Base-by-base conservation (phyloP, 345 rosid genomes). In the Sonneratia caseolaris region DNA sequence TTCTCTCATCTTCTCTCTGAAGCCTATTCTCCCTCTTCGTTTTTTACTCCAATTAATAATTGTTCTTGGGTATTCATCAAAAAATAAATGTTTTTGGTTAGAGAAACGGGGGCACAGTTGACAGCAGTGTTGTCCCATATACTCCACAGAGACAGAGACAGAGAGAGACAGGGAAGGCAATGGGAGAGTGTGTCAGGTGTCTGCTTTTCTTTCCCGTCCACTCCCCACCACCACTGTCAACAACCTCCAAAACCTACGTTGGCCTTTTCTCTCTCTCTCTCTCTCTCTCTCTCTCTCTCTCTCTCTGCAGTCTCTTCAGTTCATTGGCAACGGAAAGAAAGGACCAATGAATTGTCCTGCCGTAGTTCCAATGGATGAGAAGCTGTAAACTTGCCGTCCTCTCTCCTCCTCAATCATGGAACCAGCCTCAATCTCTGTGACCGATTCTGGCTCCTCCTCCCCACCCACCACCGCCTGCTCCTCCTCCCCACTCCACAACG, bases 361-460 rank as follows among this genome's bases (percentile, higher is more conserved):
- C 32, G 43, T 4, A 38, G 72, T 62, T 70, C 68, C 69, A 21
- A 61, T 59, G 68, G 10, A 48, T 47, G 68, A 59, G 59, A 12
- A 35, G 18, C 37, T n/a, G 38, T 53, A 53, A 21, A 18, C 59
- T n/a, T 53, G 3, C 22, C 5, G 8, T 4, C 4, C 59, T 4
- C 22, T 21, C 8, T 53, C 59, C 24, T 53, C 71, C 71, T 71
- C 62, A 64, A 73, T 68, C 71, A 87, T 86, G 88, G 88, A 91
- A 77, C 87, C 79, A 83, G 93, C 85, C 84, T 85, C 86, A 66
- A 81, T 86, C 82, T 85, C 81, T 45, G 65, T 84, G 71, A 76
- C 82, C 66, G 84, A 87, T 67, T 84, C 88, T 0, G 86, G 82
- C 12, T 64, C 79, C 27, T 78, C 87, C 80, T 82, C 76, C 57